Percentiles rank a stretch among this genome's conserved stretches.
phyloP scores from a whole-genome alignment of 257 asterid species.

The Primulina huaijiensis region DNA sequence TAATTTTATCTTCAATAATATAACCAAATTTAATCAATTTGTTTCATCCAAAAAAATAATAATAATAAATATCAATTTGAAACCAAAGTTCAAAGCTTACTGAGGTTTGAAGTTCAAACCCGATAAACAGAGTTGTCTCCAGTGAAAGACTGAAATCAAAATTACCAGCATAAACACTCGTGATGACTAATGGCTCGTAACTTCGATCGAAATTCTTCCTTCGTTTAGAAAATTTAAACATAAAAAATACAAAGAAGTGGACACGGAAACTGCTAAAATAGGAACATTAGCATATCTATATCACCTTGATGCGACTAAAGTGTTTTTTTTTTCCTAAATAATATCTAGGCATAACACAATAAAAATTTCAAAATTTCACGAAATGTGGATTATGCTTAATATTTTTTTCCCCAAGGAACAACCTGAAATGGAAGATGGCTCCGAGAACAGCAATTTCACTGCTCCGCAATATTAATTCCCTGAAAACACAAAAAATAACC shows the following conservation, averaged over 20 bases:
- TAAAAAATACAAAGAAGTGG: slow-evolving; percentile 2
- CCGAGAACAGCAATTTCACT: slow-evolving; percentile 74
- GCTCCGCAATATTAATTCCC: slow-evolving; percentile 79
- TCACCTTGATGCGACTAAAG: too few relatives aligned
- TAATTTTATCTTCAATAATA: background rate
- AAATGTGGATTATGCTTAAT: background rate
- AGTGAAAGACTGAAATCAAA: background rate
- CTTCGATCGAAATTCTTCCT: background rate
- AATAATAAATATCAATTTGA: background rate
- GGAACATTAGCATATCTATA: background rate
- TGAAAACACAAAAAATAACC: slow-evolving; percentile 20
- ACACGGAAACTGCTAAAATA: slow-evolving; percentile 19
- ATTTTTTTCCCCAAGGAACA: background rate
- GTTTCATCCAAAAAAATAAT: too few relatives aligned
- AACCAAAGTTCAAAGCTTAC: background rate
- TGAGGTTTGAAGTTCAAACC: background rate
- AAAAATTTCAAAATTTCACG: background rate
- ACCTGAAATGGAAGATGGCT: slow-evolving; percentile 85
- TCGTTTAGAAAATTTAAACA: too few relatives aligned
- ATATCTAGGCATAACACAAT: too few relatives aligned
- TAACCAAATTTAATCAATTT: background rate
- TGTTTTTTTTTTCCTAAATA: too few relatives aligned
- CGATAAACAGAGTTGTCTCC: background rate
- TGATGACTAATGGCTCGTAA: background rate
- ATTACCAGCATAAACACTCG: background rate